These are phyloP conservation scores for Platanthera zijinensis DNA, from an alignment of 106 monocot species.

Conservation along the genomic window DNA sequence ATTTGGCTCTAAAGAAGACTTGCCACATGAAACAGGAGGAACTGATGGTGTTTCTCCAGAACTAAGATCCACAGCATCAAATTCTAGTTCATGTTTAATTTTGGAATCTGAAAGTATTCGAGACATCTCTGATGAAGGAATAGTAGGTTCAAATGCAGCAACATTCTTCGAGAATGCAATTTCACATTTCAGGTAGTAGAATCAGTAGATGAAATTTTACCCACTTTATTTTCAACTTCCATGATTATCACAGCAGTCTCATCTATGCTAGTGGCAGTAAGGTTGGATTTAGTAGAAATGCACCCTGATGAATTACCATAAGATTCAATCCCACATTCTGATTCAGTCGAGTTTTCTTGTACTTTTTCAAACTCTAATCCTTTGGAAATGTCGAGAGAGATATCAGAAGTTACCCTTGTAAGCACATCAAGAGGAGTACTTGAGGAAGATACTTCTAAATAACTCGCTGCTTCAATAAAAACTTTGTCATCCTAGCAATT, in stretches of 20 bases:
- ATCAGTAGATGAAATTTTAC: constrained; percentile 2
- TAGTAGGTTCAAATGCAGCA: constrained; percentile 2
- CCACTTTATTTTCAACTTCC: neutral
- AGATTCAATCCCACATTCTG: constrained; percentile 6
- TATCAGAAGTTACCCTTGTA: neutral
- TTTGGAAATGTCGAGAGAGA: constrained; percentile 4
- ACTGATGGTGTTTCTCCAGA: constrained; percentile 1
- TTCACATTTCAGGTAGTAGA: constrained; percentile 1
- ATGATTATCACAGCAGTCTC: neutral
- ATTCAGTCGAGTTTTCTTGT: constrained; percentile 7
- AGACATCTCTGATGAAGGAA: constrained; percentile 3
- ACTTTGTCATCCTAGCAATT: neutral
- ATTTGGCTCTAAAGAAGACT: constrained; percentile 16
- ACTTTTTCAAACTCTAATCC: constrained; percentile 3
- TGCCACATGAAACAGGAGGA: constrained; percentile 20
- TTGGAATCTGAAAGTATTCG: neutral
- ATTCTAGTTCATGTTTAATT: constrained; percentile 3
- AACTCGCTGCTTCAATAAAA: neutral
- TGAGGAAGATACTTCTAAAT: constrained; percentile 12
- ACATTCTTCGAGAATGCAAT: neutral
- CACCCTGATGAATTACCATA: constrained; percentile 4
- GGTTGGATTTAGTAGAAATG: constrained; percentile 1
- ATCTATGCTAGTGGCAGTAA: constrained; percentile 1
- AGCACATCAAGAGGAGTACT: neutral
- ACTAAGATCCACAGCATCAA: constrained; percentile 6